These are phyloP conservation scores for Zymoseptoria tritici DNA, from an alignment of 2,329 filamentous ascomycete species.

Conservation along the genomic window DNA sequence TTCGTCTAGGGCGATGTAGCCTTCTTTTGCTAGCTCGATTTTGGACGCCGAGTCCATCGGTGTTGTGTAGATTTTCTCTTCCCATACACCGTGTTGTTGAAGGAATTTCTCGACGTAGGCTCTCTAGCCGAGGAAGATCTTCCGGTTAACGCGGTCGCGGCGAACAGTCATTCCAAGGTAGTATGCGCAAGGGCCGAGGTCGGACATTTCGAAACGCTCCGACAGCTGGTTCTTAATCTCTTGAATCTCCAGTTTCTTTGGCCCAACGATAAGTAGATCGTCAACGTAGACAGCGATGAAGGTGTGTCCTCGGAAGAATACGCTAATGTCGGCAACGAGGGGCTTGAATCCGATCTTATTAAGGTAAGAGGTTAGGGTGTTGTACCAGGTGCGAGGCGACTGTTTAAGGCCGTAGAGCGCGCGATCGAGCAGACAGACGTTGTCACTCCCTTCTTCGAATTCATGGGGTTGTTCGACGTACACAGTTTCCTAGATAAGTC, in stretches of 20 bases:
- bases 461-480: neutral
- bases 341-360: neutral
- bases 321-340: neutral
- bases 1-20: neutral
- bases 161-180: conserved; percentile 22
- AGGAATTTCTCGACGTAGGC: conserved; percentile 1
- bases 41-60: neutral
- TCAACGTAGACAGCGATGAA: conserved; percentile 9
- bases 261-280: conserved; percentile 8
- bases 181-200: conserved; percentile 5
- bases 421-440: conserved; percentile 2
- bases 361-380: neutral
- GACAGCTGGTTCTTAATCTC: conserved; percentile 1
- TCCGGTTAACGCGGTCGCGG: conserved; percentile 6
- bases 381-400: conserved; percentile 4
- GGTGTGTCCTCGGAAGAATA: conserved; percentile 2
- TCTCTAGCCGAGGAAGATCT: conserved; percentile 1
- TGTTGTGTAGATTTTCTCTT: neutral
- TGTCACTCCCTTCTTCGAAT: neutral
- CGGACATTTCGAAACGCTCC: conserved; percentile 6
- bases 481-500: neutral
- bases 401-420: conserved; percentile 7
- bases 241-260: conserved; percentile 1
- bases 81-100: neutral
- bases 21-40: neutral